These are phyloP conservation scores for Rhodotorula sp. DNA, from an alignment of 1,284 basidiomycete genomes.

Conservation along the genomic window DNA sequence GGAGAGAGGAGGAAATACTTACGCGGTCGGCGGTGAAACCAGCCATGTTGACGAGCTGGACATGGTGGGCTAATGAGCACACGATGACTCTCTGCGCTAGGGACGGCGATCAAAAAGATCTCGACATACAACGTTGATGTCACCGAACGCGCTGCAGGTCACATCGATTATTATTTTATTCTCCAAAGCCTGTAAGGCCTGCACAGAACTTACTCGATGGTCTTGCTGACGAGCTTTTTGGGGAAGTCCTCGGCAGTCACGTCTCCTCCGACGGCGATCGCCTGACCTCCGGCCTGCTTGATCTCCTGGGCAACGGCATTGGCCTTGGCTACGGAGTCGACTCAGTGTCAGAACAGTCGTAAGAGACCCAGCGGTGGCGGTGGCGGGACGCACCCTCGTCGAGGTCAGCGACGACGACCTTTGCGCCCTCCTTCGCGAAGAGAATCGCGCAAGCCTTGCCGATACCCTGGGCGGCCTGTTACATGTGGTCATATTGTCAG, in stretches of 20 bases:
- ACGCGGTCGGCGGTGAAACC: constrained; percentile 12
- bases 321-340: constrained; percentile 60
- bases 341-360: too few relatives aligned
- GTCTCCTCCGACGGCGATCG: constrained; percentile 68
- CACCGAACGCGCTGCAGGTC: neutral
- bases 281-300: constrained; percentile 67
- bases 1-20: neutral
- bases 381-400: constrained; percentile 60
- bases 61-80: too few relatives aligned
- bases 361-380: too few relatives aligned
- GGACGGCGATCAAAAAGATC: neutral
- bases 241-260: constrained; percentile 79
- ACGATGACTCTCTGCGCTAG: too few relatives aligned
- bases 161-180: accelerated
- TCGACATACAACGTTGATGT: constrained; percentile 8
- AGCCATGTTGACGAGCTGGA: constrained; percentile 9
- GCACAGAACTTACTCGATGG: constrained; percentile 62
- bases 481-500: too few relatives aligned
- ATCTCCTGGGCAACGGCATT: constrained; percentile 70
- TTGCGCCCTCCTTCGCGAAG: constrained; percentile 80
- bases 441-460: constrained; percentile 69
- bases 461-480: constrained; percentile 73
- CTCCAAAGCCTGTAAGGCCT: neutral
- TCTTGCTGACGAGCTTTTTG: constrained; percentile 70
- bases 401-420: constrained; percentile 69